phyloP scores from a whole-genome alignment of 306 rosid species.

The Dryas drummondii region DNA sequence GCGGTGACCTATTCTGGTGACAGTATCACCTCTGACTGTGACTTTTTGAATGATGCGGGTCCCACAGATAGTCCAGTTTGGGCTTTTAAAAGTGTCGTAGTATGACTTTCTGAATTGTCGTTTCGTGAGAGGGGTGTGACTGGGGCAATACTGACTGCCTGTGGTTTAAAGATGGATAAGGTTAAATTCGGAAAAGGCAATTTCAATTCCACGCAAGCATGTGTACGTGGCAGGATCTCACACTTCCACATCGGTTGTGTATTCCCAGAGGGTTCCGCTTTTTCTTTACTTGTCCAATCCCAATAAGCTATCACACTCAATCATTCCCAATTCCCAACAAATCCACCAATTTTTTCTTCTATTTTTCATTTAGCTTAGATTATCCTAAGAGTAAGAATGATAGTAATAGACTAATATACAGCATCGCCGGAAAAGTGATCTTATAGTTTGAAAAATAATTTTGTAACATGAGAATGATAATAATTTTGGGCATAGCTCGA shows the following conservation, averaged over 20 bases:
- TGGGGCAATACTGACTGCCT: neutral
- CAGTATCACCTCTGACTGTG: neutral
- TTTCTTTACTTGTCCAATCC: no score
- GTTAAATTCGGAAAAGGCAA: neutral
- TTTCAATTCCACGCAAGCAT: conserved; percentile 25
- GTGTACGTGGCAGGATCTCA: conserved; percentile 8
- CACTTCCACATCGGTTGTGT: conserved; percentile 17
- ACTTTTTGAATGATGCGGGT: neutral
- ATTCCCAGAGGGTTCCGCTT: neutral
- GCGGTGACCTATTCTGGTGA: neutral
- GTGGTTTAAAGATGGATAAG: neutral
- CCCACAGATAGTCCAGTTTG: neutral
- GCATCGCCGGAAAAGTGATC: no score
- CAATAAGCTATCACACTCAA: no score
- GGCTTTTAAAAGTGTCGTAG: neutral
- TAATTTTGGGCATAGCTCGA: no score
- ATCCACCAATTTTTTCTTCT: no score
- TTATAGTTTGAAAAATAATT: no score
- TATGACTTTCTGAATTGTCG: neutral
- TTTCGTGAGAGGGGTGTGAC: neutral
- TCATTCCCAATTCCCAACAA: no score
- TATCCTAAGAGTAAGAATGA: no score
- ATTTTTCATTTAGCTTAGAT: no score
- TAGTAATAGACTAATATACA: no score
- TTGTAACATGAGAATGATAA: no score